Percentiles rank a stretch among this genome's conserved stretches.
Evolutionary conservation across 164 flowering plant species (phyloP).

Genomic region (Aristolochia contorta): DNA sequence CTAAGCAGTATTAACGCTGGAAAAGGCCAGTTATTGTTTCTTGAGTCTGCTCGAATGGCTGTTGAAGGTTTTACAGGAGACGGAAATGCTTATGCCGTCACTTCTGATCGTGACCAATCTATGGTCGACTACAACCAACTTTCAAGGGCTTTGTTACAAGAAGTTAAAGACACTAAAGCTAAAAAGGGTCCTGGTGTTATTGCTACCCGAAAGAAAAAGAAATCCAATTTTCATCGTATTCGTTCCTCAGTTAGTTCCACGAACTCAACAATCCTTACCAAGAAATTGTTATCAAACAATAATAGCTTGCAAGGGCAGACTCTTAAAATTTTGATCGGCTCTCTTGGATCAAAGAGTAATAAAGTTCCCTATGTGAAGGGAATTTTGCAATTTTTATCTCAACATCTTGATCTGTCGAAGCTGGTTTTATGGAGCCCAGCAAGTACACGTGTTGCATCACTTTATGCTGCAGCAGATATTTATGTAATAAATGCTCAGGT

Average conservation of each 20-base stretch:
- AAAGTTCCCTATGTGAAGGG: slow-evolving; percentile 73
- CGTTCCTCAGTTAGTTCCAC: not conserved
- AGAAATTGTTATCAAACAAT: slow-evolving; percentile 23
- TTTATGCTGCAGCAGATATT: slow-evolving; percentile 95
- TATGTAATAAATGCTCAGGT: slow-evolving; percentile 86
- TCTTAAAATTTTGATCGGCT: slow-evolving; percentile 81
- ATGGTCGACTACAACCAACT: slow-evolving; percentile 19
- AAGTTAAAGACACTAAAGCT: slow-evolving; percentile 4
- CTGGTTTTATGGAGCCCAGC: slow-evolving; percentile 91
- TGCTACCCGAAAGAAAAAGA: slow-evolving; percentile 8
- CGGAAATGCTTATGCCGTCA: slow-evolving; percentile 4
- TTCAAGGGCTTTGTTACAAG: slow-evolving; percentile 41
- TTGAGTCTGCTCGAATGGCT: slow-evolving; percentile 55
- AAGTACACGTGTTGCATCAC: slow-evolving; percentile 87
- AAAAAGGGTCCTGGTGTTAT: slow-evolving; percentile 12
- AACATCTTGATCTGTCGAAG: slow-evolving; percentile 55
- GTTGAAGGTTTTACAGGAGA: slow-evolving; percentile 20
- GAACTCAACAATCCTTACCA: slow-evolving; percentile 8
- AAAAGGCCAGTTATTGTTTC: slow-evolving; percentile 82
- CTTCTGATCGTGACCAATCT: slow-evolving; percentile 15
- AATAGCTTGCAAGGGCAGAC: slow-evolving; percentile 20
- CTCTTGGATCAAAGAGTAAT: slow-evolving; percentile 94
- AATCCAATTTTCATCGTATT: slow-evolving; percentile 1
- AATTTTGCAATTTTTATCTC: slow-evolving; percentile 48
- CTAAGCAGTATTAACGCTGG: slow-evolving; percentile 91